Evolutionary conservation across 2,329 filamentous ascomycete species (phyloP), one percentile per base, ranked within the genome.

Genomic region (Aspergillus sp.): DNA sequence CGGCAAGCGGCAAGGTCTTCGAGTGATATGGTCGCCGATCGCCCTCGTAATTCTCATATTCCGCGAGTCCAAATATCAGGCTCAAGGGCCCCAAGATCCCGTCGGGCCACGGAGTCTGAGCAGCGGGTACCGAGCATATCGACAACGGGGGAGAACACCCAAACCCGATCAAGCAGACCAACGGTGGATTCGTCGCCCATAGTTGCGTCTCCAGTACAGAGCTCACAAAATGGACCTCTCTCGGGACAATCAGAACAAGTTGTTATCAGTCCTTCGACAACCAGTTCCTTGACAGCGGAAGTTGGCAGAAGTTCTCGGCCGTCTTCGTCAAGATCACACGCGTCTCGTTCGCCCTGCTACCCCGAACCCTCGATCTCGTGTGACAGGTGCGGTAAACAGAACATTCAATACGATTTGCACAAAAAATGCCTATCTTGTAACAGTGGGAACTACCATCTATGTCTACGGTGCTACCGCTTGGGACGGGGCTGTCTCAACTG

Each of bases 331-430:
- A 61, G 67, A 49, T 63, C 65, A 14, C 66, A 68, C 38, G 58
- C 50, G 17, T 55, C 57, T 2, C 49, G 62, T 5, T 54, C 54
- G 13, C 40, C 61, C 2, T 72, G 83, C 1, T 89, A 82, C 57
- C 70, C 76, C 1, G 90, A 95, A 64, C 90, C 91, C 1, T 84
- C 83, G 1, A 83, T 96, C 47, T 79, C 78, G 7, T 97, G 93
- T 68, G 81, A 85, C 34, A 78, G 83, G 9, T 97, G 93, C 68
- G 74, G 78, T 17, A 87, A 81, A 57, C 64, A 77, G 5, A 82
- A 91, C 55, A 92, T 97, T 34, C 88, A 96, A 67, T 91, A 96
- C 61, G 85, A 90, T 7, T 75, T 96, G 2, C 90, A 97, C 70
- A 96, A 93, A 72, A 88, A 88, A 66, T 97, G 93, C 70, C 70